Evolutionary conservation across 371 early-diverging fungal genomes (phyloP).

Genomic region (Basidiobolus heterosporus): DNA sequence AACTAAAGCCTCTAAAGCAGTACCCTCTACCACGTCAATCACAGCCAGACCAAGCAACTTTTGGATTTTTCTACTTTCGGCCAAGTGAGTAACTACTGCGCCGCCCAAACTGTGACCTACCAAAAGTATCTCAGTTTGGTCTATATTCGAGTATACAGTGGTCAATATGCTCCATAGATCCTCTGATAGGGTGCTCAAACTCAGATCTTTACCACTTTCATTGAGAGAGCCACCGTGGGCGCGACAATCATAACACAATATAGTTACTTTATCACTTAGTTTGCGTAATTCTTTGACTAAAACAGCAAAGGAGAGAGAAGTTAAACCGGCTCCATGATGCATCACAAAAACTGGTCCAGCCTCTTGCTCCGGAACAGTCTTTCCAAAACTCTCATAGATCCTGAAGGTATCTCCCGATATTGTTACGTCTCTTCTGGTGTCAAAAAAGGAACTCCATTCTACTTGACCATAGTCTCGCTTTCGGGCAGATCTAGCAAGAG

Average conservation of each 20-base stretch:
- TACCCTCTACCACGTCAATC: slow-evolving; percentile 7
- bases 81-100: slow-evolving; percentile 64
- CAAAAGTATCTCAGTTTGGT: no score
- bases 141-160: no score
- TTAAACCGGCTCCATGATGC: slow-evolving; percentile 83
- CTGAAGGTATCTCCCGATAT: no score
- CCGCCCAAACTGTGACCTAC: slow-evolving; percentile 64
- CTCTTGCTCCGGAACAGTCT: neutral
- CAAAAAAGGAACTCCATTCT: no score
- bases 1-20: slow-evolving; percentile 58
- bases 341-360: slow-evolving; percentile 52
- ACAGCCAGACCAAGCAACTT: neutral
- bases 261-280: slow-evolving; percentile 21
- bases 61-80: slow-evolving; percentile 22
- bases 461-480: no score
- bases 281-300: slow-evolving; percentile 27
- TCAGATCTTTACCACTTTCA: no score
- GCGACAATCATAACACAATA: slow-evolving; percentile 57
- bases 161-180: no score
- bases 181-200: no score
- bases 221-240: slow-evolving; percentile 49
- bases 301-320: slow-evolving; percentile 61
- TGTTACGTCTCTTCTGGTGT: no score
- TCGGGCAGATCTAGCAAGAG: no score
- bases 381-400: no score